phyloP scores from a whole-genome alignment of 371 early-diverging fungal species.

The Mortierella sp. region DNA sequence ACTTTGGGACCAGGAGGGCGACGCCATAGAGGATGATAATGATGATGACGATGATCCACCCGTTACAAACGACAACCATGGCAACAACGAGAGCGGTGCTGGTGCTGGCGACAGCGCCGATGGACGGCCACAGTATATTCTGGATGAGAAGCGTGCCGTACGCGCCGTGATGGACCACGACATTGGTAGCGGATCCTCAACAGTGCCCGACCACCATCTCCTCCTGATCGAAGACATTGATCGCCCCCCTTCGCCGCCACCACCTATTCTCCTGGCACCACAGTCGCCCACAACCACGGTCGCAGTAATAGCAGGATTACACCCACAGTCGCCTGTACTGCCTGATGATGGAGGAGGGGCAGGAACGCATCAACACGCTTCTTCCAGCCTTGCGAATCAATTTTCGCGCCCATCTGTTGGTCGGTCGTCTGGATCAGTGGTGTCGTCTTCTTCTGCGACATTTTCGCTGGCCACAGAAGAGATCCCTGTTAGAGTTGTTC shows the following conservation, averaged over 20 bases:
- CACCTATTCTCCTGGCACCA: background rate
- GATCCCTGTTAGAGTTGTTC: constrained; percentile 52
- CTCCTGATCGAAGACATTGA: constrained; percentile 9
- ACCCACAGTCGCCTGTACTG: background rate
- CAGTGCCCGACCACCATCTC: background rate
- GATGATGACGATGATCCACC: background rate
- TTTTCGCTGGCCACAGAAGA: constrained; percentile 50
- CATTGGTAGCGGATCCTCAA: constrained; percentile 22
- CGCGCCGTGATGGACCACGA: constrained; percentile 15
- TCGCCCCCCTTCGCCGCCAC: constrained; percentile 3
- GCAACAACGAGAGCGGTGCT: background rate
- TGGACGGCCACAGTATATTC: background rate
- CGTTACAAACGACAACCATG: background rate
- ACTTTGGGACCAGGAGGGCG: constrained; percentile 19
- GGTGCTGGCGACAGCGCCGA: background rate
- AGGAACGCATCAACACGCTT: background rate
- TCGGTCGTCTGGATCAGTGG: background rate
- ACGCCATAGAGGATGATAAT: background rate
- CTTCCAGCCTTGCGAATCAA: background rate
- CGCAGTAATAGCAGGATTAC: background rate
- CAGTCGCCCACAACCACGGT: background rate
- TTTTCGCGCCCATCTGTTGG: background rate
- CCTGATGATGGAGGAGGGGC: no score
- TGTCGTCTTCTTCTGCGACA: constrained; percentile 11
- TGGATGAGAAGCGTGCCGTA: constrained; percentile 34